Conservation (phyloP, 1,284 basidiomycete genomes). For the Marasmius sp. region DNA sequence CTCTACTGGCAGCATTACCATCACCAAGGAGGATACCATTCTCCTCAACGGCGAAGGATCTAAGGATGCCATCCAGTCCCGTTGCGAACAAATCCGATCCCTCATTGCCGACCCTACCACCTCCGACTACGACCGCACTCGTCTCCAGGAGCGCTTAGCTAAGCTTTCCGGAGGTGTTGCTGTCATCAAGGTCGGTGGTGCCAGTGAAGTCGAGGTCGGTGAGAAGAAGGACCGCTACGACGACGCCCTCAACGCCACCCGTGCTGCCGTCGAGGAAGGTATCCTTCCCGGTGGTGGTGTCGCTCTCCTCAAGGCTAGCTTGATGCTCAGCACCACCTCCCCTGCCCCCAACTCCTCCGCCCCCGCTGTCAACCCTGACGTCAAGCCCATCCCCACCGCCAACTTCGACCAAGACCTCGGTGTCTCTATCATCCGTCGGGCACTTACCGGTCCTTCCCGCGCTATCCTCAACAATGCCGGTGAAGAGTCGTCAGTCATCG, state of each 20-base stretch:
- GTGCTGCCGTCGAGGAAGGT: slow-evolving; percentile 97
- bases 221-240: slow-evolving; percentile 99
- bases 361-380: slow-evolving; percentile 51
- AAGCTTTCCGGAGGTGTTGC: slow-evolving; percentile 96
- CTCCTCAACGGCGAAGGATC: slow-evolving; percentile 91
- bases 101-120: slow-evolving; percentile 85
- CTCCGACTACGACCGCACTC: slow-evolving; percentile 92
- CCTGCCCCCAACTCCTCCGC: slow-evolving; percentile 41
- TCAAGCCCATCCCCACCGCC: slow-evolving; percentile 68
- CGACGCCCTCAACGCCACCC: slow-evolving; percentile 95
- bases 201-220: slow-evolving; percentile 93
- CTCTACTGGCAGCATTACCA: slow-evolving; percentile 87
- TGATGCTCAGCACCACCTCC: slow-evolving; percentile 67
- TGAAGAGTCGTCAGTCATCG: slow-evolving; percentile 92
- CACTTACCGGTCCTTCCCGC: slow-evolving; percentile 81
- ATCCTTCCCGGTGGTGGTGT: slow-evolving; percentile 96
- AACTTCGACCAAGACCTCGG: slow-evolving; percentile 99
- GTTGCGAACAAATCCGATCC: slow-evolving; percentile 93
- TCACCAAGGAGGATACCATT: slow-evolving; percentile 99
- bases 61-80: slow-evolving; percentile 82
- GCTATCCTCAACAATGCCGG: slow-evolving; percentile 95
- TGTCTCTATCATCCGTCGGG: slow-evolving; percentile 90
- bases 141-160: slow-evolving; percentile 95
- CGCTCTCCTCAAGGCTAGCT: slow-evolving; percentile 87
- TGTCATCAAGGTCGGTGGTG: slow-evolving; percentile 96